These are phyloP conservation scores for Aspergillus coremiiformis DNA, from an alignment of 495 filamentous ascomycete genomes.

Conservation along the genomic window DNA sequence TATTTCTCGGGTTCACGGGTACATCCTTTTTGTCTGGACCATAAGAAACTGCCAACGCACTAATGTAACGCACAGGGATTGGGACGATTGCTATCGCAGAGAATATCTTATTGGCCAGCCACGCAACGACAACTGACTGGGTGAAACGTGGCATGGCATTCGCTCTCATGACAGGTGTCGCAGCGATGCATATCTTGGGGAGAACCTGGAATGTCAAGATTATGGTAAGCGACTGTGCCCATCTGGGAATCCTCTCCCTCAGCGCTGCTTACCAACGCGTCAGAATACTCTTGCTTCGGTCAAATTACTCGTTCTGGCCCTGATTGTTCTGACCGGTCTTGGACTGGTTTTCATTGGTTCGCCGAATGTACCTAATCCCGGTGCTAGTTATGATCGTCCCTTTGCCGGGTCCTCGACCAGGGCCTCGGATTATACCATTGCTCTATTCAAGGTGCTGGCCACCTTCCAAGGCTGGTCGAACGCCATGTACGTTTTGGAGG, in stretches of 20 bases:
- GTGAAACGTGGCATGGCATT: constrained; percentile 27
- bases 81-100: constrained; percentile 30
- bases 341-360: constrained; percentile 25
- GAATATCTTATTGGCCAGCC: constrained; percentile 33
- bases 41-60: neutral
- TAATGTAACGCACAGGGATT: neutral
- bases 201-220: constrained; percentile 20
- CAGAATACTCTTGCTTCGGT: constrained; percentile 28
- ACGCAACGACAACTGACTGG: constrained; percentile 23
- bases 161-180: constrained; percentile 23
- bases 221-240: constrained; percentile 10
- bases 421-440: constrained; percentile 35
- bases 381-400: constrained; percentile 23
- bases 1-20: constrained; percentile 59
- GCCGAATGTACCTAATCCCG: constrained; percentile 24
- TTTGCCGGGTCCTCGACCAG: constrained; percentile 32
- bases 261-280: neutral
- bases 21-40: neutral
- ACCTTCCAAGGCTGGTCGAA: constrained; percentile 60
- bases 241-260: neutral
- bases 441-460: constrained; percentile 62
- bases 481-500: constrained; percentile 63
- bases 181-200: constrained; percentile 18
- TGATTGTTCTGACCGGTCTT: constrained; percentile 36
- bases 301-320: constrained; percentile 33